phyloP scores from a whole-genome alignment of 2,329 filamentous ascomycete species.

The Colletotrichum destructivum region DNA sequence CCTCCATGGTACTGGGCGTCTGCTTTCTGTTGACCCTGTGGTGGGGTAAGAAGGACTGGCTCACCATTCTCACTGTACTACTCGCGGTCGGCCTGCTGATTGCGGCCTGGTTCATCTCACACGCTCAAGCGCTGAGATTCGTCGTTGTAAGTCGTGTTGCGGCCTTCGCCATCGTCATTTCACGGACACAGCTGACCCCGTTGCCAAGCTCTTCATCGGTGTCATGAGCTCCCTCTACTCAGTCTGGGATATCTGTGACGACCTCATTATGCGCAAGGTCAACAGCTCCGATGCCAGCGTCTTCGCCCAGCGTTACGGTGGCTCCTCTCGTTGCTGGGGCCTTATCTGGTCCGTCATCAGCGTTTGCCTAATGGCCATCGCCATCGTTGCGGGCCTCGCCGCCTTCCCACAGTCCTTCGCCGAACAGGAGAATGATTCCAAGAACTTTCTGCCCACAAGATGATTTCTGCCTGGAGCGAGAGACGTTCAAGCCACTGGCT shows the following conservation, averaged over 20 bases:
- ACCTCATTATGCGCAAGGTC: slow-evolving; percentile 84
- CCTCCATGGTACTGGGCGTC: slow-evolving; percentile 79
- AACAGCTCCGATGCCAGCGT: slow-evolving; percentile 85
- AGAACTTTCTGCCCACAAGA: slow-evolving; percentile 73
- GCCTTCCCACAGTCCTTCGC: slow-evolving; percentile 80
- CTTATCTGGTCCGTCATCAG: slow-evolving; percentile 84
- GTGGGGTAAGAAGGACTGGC: slow-evolving; percentile 86
- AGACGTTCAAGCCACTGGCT: background rate
- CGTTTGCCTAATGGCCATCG: slow-evolving; percentile 78
- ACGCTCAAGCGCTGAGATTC: slow-evolving; percentile 81
- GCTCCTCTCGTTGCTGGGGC: slow-evolving; percentile 86
- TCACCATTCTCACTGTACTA: slow-evolving; percentile 80
- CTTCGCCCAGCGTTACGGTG: slow-evolving; percentile 83
- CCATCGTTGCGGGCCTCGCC: slow-evolving; percentile 82
- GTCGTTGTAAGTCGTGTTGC: slow-evolving; percentile 68
- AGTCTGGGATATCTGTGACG: slow-evolving; percentile 89
- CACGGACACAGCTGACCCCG: background rate
- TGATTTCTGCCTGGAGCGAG: background rate
- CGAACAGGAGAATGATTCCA: slow-evolving; percentile 78
- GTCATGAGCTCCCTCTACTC: slow-evolving; percentile 87
- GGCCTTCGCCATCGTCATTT: background rate
- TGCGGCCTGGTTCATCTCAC: slow-evolving; percentile 84
- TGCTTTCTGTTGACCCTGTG: slow-evolving; percentile 85
- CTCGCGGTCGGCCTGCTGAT: slow-evolving; percentile 79
- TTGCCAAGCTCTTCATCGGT: slow-evolving; percentile 78